Evolutionary conservation across 73 alveolate species (phyloP), one percentile per base, ranked within the genome.

Genomic region (Tetrahymena elliotti): DNA sequence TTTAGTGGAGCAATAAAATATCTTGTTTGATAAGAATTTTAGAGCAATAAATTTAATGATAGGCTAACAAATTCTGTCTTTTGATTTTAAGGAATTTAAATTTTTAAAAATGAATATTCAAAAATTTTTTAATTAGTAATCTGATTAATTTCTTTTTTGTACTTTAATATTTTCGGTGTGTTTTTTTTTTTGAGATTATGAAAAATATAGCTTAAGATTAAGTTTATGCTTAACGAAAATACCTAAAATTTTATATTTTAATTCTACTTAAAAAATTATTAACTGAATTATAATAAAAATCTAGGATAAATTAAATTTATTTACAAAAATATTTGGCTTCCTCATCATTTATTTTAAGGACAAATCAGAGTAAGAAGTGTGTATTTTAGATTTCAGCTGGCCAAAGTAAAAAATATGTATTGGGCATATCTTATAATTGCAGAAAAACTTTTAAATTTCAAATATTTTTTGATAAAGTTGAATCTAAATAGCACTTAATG

Each of bases 51-150:
- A 68, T 68, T 27, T 68, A 68, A 68, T 68, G 36, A 68, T 68
- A 68, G 88, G 88, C 88, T 68, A 68, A n/a, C 88, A 68, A 68
- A 68, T 68, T 68, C 88, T 68, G 88, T 68, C 88, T 68, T 68
- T 68, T 68, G 88, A 68, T n/a, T 68, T 68, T 3, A 68, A 27
- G 88, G 88, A 68, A 68, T 68, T 68, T 68, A 68, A 68, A 68
- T 68, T 68, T 68, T 68, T 68, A 68, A 68, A 68, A 68, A 68
- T 68, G 88, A 68, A 68, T 68, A 27, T 68, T 68, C 36, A 68
- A 68, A 68, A 68, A 68, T 68, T 68, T 10, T 31, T 68, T 68
- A 68, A 68, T 68, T 68, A 27, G 88, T 24, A 31, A 68, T 68
- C 88, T 27, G 20, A 68, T 68, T 68, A 68, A 68, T 68, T 68